phyloP scores from a whole-genome alignment of 495 filamentous ascomycete species.

The Friedmanniomyces simplex region DNA sequence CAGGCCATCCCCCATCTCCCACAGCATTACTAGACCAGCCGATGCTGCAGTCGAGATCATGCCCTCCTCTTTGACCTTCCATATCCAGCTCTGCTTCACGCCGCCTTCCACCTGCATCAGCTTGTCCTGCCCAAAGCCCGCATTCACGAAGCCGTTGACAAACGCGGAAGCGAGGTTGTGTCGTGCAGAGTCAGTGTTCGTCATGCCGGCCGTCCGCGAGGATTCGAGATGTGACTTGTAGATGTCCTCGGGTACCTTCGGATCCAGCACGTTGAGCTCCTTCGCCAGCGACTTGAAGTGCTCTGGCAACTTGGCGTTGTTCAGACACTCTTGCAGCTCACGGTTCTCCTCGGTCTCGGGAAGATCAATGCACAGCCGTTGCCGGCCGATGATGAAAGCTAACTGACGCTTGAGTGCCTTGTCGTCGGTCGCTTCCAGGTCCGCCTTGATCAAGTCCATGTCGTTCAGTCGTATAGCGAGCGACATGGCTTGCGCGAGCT shows the following conservation, averaged over 20 bases:
- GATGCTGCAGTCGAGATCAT: constrained; percentile 95
- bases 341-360: constrained; percentile 47
- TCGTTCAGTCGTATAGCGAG: constrained; percentile 92
- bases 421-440: constrained; percentile 72
- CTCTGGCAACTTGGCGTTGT: constrained; percentile 76
- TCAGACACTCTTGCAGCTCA: constrained; percentile 68
- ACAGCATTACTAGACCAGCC: constrained; percentile 75
- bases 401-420: constrained; percentile 82
- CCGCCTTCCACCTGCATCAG: constrained; percentile 78
- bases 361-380: constrained; percentile 75
- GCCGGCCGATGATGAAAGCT: constrained; percentile 82
- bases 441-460: constrained; percentile 61
- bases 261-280: constrained; percentile 92
- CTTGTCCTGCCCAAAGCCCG: constrained; percentile 90
- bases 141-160: constrained; percentile 93
- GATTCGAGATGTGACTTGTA: constrained; percentile 99
- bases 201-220: constrained; percentile 79
- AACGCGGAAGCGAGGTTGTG: constrained; percentile 95
- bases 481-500: constrained; percentile 83
- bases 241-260: constrained; percentile 95
- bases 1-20: constrained; percentile 82
- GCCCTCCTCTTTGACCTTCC: constrained; percentile 97
- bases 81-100: constrained; percentile 86
- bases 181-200: constrained; percentile 86
- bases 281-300: constrained; percentile 91